Evolutionary conservation across 345 rosid species (phyloP).

Genomic region (Moricandia arvensis): DNA sequence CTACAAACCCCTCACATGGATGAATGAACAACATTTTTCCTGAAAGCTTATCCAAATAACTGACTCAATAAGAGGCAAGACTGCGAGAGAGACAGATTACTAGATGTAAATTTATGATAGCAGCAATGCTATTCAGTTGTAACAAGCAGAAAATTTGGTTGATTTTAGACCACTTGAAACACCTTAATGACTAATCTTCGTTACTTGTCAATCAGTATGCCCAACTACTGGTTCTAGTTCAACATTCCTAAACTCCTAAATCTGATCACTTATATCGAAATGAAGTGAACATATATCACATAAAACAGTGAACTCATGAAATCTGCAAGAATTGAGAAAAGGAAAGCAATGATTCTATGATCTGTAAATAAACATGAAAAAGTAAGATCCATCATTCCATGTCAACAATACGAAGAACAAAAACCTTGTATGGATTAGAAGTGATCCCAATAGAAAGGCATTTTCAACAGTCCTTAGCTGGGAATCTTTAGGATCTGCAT

Average conservation of each 20-base stretch:
- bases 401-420: constrained; percentile 22
- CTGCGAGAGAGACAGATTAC: neutral
- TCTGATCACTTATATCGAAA: neutral
- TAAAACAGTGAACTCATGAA: constrained; percentile 1
- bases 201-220: neutral
- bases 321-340: constrained; percentile 6
- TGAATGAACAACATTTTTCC: constrained; percentile 3
- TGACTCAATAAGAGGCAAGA: neutral
- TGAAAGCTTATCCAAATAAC: neutral
- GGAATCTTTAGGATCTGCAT: constrained; percentile 74
- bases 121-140: neutral
- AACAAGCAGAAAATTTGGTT: neutral
- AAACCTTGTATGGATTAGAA: constrained; percentile 73
- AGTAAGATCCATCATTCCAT: constrained; percentile 6
- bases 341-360: neutral
- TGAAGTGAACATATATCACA: constrained; percentile 7
- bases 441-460: constrained; percentile 81
- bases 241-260: constrained; percentile 12
- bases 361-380: neutral
- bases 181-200: neutral
- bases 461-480: constrained; percentile 66
- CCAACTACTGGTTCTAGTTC: neutral
- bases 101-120: neutral
- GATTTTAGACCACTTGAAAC: neutral
- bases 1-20: constrained; percentile 3